Percentiles rank a stretch among this genome's conserved stretches.
Evolutionary conservation across 225 moss, liverwort and hornwort species (phyloP).

Genomic region (Pleurozium schreberi): DNA sequence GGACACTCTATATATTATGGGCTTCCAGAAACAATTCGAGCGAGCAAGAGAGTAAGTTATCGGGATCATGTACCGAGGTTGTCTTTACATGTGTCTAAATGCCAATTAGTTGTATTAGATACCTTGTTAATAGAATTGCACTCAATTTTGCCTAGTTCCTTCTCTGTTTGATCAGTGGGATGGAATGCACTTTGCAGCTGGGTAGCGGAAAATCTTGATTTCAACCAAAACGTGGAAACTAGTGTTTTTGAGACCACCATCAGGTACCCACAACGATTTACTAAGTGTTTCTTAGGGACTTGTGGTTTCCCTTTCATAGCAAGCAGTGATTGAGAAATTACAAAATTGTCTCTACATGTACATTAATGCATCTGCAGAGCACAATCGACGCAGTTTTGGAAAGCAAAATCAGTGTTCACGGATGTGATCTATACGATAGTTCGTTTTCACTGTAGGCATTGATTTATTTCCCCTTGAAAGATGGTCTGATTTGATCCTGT

Average conservation of each 20-base stretch:
- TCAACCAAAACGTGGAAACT: slow-evolving; percentile 62
- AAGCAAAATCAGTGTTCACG: neutral
- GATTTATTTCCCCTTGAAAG: neutral
- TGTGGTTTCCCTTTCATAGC: neutral
- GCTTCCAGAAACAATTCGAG: slow-evolving; percentile 65
- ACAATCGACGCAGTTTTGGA: neutral
- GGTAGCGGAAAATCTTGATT: slow-evolving; percentile 64
- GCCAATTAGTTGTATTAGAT: neutral
- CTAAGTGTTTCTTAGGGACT: neutral
- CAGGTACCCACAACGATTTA: slow-evolving; percentile 24
- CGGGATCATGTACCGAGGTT: neutral
- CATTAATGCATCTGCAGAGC: neutral
- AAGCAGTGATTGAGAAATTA: neutral
- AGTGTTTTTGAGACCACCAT: slow-evolving; percentile 99
- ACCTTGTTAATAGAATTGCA: neutral
- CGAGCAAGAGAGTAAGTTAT: slow-evolving; percentile 70
- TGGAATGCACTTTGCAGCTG: slow-evolving; percentile 35
- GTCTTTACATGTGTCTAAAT: neutral
- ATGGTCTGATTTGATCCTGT: neutral
- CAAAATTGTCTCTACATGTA: neutral
- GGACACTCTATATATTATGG: slow-evolving; percentile 90
- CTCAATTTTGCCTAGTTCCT: neutral
- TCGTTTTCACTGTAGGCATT: neutral
- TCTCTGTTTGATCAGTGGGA: neutral
- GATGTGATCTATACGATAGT: neutral